Conservation (phyloP, 2,329 filamentous ascomycete genomes). For the Claviceps humidiphila region DNA sequence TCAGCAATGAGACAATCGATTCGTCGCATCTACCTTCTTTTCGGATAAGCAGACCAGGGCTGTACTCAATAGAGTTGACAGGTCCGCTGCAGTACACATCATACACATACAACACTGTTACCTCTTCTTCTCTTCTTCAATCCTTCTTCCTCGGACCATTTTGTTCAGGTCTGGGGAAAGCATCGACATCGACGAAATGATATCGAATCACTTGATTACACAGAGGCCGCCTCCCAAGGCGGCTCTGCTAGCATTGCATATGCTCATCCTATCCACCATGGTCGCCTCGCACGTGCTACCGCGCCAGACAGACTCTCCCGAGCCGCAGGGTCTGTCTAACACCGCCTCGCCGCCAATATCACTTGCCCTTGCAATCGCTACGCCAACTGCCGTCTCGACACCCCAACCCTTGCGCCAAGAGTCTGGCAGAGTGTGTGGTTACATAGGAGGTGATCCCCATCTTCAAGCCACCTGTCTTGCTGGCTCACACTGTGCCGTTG, state of each 20-base stretch:
- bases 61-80: neutral
- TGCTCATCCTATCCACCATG: slow-evolving; percentile 18
- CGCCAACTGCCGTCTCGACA: slow-evolving; percentile 25
- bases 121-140: neutral
- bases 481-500: slow-evolving; percentile 45
- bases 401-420: slow-evolving; percentile 27
- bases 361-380: neutral
- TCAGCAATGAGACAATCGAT: neutral
- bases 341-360: slow-evolving; percentile 24
- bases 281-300: slow-evolving; percentile 27
- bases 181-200: slow-evolving; percentile 11
- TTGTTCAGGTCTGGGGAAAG: neutral
- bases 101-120: neutral
- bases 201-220: slow-evolving; percentile 18
- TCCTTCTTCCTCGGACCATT: neutral
- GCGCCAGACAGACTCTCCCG: slow-evolving; percentile 24
- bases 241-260: slow-evolving; percentile 21
- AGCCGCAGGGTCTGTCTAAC: slow-evolving; percentile 20
- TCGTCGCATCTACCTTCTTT: neutral
- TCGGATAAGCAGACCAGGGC: slow-evolving; percentile 1
- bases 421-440: slow-evolving; percentile 44
- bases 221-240: slow-evolving; percentile 21
- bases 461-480: slow-evolving; percentile 43
- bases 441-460: slow-evolving; percentile 36
- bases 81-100: neutral